These are phyloP conservation scores for Dactylellina leptospora DNA, from an alignment of 2,329 filamentous ascomycete species.

Conservation along the genomic window DNA sequence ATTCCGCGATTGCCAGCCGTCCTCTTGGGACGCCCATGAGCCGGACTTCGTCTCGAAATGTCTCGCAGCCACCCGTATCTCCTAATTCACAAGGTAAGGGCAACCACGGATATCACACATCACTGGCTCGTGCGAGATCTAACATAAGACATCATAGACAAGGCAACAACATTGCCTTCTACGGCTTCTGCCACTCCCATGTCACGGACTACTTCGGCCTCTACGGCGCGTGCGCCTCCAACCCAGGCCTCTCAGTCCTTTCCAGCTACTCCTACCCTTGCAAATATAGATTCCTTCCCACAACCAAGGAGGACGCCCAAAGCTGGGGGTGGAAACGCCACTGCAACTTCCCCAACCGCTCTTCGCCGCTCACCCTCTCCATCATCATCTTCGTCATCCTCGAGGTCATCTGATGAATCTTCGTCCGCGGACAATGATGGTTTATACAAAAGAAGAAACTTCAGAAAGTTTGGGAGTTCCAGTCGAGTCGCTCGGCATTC, in stretches of 20 bases:
- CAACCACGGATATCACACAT: not conserved
- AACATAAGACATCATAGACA: conserved; percentile 25
- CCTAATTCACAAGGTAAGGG: conserved; percentile 46
- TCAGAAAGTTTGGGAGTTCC: conserved; percentile 38
- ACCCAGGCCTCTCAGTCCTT: conserved; percentile 53
- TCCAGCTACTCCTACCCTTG: conserved; percentile 52
- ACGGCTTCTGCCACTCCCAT: conserved; percentile 27
- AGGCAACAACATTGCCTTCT: conserved; percentile 18
- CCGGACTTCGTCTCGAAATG: conserved; percentile 49
- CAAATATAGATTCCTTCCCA: conserved; percentile 23
- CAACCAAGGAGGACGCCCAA: conserved; percentile 52
- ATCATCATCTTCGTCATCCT: conserved; percentile 35
- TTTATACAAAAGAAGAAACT: conserved; percentile 36
- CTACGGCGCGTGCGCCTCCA: conserved; percentile 48
- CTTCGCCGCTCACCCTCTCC: conserved; percentile 35
- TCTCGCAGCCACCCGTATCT: conserved; percentile 36
- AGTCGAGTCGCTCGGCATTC: conserved; percentile 21
- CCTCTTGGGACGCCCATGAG: conserved; percentile 46
- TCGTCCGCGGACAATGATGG: conserved; percentile 36
- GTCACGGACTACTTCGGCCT: conserved; percentile 43
- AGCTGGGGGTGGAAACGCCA: conserved; percentile 51
- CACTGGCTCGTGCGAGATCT: not conserved
- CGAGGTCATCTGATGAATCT: conserved; percentile 25
- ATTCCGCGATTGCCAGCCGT: conserved; percentile 39
- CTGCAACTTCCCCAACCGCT: conserved; percentile 47